A percentile compares a stretch with the other conserved stretches of the same genome.
Conservation (phyloP, 805 yeast species). For the Ogataea sp. region DNA sequence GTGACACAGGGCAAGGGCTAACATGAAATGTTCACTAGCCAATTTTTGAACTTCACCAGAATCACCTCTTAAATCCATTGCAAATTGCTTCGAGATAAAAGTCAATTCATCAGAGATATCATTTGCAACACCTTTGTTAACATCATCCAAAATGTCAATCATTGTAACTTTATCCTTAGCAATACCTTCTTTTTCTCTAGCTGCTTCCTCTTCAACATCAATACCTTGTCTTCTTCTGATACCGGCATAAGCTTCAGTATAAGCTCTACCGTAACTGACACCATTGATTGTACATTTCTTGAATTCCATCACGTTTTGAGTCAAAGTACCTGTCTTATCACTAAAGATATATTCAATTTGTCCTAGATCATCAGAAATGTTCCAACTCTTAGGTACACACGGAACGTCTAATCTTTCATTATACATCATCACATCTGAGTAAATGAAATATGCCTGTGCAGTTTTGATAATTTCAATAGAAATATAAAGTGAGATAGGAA, state of each 20-base stretch:
- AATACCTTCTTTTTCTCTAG: conserved; percentile 32
- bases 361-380: conserved; percentile 75
- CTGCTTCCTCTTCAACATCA: conserved; percentile 44
- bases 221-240: conserved; percentile 57
- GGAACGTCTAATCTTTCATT: conserved; percentile 64
- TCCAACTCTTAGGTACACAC: conserved; percentile 77
- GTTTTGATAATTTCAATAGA: conserved; percentile 77
- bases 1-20: conserved; percentile 70
- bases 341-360: conserved; percentile 77
- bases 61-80: conserved; percentile 48
- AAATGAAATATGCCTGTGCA: conserved; percentile 67
- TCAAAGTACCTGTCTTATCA: conserved; percentile 79
- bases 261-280: conserved; percentile 61
- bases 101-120: conserved; percentile 49
- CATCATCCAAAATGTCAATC: conserved; percentile 32
- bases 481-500: conserved; percentile 73
- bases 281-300: conserved; percentile 68
- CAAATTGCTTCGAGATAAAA: conserved; percentile 60
- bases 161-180: conserved; percentile 35
- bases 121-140: background rate
- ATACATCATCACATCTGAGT: conserved; percentile 62
- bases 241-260: conserved; percentile 74
- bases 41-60: conserved; percentile 45
- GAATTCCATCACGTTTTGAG: conserved; percentile 80
- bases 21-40: conserved; percentile 66